phyloP scores from a whole-genome alignment of 768 basidiomycete genomes.

The Leucosporidium creatinivorum region DNA sequence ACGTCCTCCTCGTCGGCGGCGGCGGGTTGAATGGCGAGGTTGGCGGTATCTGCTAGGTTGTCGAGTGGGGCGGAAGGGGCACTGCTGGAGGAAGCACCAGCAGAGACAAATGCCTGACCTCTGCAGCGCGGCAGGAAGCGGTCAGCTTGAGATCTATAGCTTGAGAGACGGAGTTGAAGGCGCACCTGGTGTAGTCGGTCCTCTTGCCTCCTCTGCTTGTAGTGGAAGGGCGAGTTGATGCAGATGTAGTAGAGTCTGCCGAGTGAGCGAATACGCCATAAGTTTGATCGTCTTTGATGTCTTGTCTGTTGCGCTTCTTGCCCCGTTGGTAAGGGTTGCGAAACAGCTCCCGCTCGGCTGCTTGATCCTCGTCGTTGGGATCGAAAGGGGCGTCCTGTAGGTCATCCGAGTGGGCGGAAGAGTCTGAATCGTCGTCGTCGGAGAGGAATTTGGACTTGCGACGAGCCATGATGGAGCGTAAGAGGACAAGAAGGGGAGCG shows the following conservation, averaged over 20 bases:
- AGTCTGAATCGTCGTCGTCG: constrained; percentile 45
- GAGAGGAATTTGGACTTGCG: constrained; percentile 38
- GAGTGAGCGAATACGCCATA: constrained; percentile 60
- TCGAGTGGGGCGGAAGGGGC: constrained; percentile 46
- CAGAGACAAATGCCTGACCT: constrained; percentile 20
- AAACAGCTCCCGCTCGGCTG: constrained; percentile 68
- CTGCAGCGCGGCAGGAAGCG: neutral
- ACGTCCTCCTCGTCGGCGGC: constrained; percentile 22
- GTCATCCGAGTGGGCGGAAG: constrained; percentile 49
- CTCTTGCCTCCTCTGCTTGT: constrained; percentile 40
- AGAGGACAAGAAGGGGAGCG: neutral
- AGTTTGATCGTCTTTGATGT: constrained; percentile 62
- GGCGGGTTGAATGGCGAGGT: constrained; percentile 40
- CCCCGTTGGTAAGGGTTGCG: constrained; percentile 57
- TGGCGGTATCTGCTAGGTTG: constrained; percentile 17
- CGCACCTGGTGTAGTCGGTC: constrained; percentile 60
- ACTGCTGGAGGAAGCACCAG: constrained; percentile 15
- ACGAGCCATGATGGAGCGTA: constrained; percentile 37
- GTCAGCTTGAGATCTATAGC: neutral
- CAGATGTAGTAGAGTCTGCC: too few species aligned
- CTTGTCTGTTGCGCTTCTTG: constrained; percentile 52
- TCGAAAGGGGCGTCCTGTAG: constrained; percentile 48
- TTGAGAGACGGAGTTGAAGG: neutral
- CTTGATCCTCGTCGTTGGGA: constrained; percentile 53
- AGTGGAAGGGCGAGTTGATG: too few species aligned